Evolutionary conservation across 805 yeast species (phyloP), one percentile per base, ranked within the genome.

Genomic region (Kazachstania psychrophila): DNA sequence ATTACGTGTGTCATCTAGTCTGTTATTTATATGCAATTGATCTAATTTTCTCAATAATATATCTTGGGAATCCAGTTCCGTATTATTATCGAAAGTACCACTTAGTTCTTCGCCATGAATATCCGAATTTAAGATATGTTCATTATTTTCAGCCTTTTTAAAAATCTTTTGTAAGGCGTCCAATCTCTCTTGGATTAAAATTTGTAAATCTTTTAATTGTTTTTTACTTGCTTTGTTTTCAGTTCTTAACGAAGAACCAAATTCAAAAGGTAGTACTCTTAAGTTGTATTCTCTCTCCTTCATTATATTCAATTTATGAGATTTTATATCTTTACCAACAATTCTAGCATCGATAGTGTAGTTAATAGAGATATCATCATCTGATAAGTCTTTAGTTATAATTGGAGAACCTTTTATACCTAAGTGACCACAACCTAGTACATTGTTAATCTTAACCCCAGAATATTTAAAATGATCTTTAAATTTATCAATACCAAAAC

Each of bases 331-430:
- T 37, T 69, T 64, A 16, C 73, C 78, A 29, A 75, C 73, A 39
- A 75, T 60, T 39, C 70, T 69, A 6, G 78, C 77, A 45, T 74
- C 78, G 22, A 76, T 68, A 1, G 72, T 63, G 43, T 76, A 76
- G 35, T 66, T 64, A 7, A 76, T 61, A 42, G 77, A 70, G 18
- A 55, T 27, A 37, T 64, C 64, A 4, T 68, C 73, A 39, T 65
- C 65, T 2, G 70, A 54, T 42, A 72, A 60, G 54, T 75, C 81
- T 28, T 58, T 60, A 3, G 77, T 71, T 31, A 72, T 46, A 1
- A 74, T 60, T 3, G 81, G 79, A 0, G 77, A 66, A 1, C 79
- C 80, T 36, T 70, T 57, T 5, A 62, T 46, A 14, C 70, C 66
- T 29, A 68, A 42, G 46, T 70, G 73, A 10, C 80, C 80, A 48